A percentile compares a stretch with the other conserved stretches of the same genome.
Conservation (phyloP, 2,329 filamentous ascomycete genomes). For the Fusarium lateritium region DNA sequence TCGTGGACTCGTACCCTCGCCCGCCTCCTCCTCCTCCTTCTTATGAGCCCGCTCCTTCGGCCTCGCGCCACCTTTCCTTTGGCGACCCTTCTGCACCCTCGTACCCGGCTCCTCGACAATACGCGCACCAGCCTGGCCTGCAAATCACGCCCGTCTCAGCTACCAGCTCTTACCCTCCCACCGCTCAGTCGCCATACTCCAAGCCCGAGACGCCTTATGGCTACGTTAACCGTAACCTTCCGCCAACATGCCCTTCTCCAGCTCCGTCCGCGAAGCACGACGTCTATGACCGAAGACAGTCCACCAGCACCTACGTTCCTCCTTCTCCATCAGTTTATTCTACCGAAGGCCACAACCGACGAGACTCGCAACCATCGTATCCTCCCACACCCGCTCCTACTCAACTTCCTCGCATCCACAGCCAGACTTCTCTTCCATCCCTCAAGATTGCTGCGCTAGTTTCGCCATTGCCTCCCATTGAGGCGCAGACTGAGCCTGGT, state of each 20-base stretch:
- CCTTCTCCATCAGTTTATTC: conserved; percentile 56
- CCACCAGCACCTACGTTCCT: conserved; percentile 56
- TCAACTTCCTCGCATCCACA: conserved; percentile 46
- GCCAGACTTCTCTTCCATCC: conserved; percentile 53
- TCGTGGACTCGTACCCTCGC: conserved; percentile 60
- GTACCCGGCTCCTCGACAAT: conserved; percentile 55
- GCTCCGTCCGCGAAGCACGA: conserved; percentile 52
- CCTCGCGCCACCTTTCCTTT: conserved; percentile 54
- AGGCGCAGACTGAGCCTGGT: conserved; percentile 52
- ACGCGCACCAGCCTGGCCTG: conserved; percentile 54
- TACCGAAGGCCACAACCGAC: conserved; percentile 49
- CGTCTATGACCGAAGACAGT: conserved; percentile 56
- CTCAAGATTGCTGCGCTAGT: conserved; percentile 56
- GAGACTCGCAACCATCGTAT: conserved; percentile 52
- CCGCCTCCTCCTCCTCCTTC: conserved; percentile 55
- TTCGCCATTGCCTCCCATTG: conserved; percentile 55
- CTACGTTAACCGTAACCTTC: conserved; percentile 50
- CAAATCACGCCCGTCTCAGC: conserved; percentile 56
- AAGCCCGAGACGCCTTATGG: conserved; percentile 58
- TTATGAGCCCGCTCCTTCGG: conserved; percentile 51
- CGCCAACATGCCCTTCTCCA: conserved; percentile 53
- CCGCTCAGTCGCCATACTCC: conserved; percentile 59
- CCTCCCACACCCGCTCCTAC: conserved; percentile 48
- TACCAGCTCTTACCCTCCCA: conserved; percentile 52
- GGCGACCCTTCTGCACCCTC: conserved; percentile 54